phyloP scores from a whole-genome alignment of 2,329 filamentous ascomycete genomes.

The Aspergillus puulaauensis region DNA sequence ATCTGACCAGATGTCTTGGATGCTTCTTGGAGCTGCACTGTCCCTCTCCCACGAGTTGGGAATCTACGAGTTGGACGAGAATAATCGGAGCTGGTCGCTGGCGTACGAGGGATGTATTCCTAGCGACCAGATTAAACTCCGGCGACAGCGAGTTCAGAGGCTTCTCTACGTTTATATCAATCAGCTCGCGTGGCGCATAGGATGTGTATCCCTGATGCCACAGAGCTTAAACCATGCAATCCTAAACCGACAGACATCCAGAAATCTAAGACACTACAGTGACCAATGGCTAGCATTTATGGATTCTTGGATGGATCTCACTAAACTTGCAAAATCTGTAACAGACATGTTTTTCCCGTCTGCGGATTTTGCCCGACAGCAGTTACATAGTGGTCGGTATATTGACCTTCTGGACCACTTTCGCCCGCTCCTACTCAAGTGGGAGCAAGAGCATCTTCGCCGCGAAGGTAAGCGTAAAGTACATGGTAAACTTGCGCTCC shows the following conservation, averaged over 20 bases:
- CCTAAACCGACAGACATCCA: slow-evolving; percentile 27
- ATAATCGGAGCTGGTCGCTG: slow-evolving; percentile 27
- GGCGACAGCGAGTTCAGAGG: slow-evolving; percentile 37
- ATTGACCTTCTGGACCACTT: slow-evolving; percentile 48
- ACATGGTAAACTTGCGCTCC: neutral
- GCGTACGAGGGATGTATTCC: slow-evolving; percentile 27
- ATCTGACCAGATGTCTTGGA: slow-evolving; percentile 62
- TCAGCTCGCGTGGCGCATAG: slow-evolving; percentile 53
- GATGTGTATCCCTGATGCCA: slow-evolving; percentile 52
- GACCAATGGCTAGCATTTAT: slow-evolving; percentile 54
- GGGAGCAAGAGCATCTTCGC: slow-evolving; percentile 38
- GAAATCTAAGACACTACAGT: slow-evolving; percentile 40
- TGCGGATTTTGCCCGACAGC: slow-evolving; percentile 34
- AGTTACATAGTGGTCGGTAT: slow-evolving; percentile 49
- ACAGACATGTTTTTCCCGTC: slow-evolving; percentile 55
- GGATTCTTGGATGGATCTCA: slow-evolving; percentile 52
- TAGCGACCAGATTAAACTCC: slow-evolving; percentile 31
- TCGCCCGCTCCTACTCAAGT: slow-evolving; percentile 37
- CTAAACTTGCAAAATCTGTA: slow-evolving; percentile 51
- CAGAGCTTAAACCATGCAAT: slow-evolving; percentile 40
- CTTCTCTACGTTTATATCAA: slow-evolving; percentile 51
- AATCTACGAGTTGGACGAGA: slow-evolving; percentile 47
- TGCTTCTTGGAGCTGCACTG: slow-evolving; percentile 55
- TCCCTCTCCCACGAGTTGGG: slow-evolving; percentile 55
- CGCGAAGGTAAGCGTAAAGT: slow-evolving; percentile 22